phyloP scores from a whole-genome alignment of 1,139 yeast species.

The Yamadazyma atlantica region DNA sequence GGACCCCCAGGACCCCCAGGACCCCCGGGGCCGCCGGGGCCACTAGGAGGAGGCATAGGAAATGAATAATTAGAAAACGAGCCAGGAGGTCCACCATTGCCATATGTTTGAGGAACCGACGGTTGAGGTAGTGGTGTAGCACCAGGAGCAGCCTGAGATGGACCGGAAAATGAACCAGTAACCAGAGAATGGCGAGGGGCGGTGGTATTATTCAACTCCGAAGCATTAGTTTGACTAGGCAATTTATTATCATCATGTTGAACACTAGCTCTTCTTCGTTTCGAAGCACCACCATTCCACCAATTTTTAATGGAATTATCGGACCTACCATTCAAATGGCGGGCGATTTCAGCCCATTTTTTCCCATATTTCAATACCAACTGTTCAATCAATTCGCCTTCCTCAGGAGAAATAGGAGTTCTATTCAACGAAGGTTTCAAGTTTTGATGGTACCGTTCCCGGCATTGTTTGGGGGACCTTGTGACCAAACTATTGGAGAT shows the following conservation, averaged over 20 bases:
- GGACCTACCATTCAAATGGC: conserved; percentile 81
- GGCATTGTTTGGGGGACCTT: conserved; percentile 87
- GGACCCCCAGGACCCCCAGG: neutral
- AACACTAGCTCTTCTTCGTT: conserved; percentile 58
- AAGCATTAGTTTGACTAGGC: neutral
- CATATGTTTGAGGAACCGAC: neutral
- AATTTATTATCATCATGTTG: conserved; percentile 8
- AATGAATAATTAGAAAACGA: neutral
- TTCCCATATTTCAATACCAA: conserved; percentile 80
- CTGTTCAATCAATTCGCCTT: conserved; percentile 77
- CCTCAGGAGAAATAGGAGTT: conserved; percentile 81
- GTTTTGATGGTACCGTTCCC: conserved; percentile 91
- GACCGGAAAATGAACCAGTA: conserved; percentile 1
- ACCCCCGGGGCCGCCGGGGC: conserved; percentile 1
- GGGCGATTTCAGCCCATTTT: conserved; percentile 92
- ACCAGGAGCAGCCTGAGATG: too few relatives aligned
- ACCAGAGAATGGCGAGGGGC: neutral
- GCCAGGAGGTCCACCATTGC: neutral
- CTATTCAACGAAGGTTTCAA: conserved; percentile 81
- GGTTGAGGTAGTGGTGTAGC: too few relatives aligned
- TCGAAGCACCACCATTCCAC: conserved; percentile 95
- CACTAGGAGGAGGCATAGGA: conserved; percentile 2
- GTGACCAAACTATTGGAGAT: conserved; percentile 73
- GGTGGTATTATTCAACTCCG: neutral
- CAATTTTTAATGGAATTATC: conserved; percentile 93